Evolutionary conservation across 192 early-diverging fungal genomes (phyloP).

Genomic region (Funneliformis mosseae): DNA sequence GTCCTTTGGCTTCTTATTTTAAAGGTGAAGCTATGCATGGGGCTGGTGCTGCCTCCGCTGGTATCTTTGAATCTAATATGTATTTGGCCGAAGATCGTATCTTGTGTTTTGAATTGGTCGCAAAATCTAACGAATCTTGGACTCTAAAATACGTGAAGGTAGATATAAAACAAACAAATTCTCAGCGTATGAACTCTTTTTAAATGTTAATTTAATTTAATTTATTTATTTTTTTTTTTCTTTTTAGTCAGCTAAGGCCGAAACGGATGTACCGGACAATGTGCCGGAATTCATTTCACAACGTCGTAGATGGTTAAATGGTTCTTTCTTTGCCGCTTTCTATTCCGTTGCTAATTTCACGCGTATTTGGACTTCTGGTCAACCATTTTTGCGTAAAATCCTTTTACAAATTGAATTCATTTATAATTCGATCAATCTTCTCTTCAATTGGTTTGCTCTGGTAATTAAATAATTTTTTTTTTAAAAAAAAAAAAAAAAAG

Average conservation of each 20-base stretch:
- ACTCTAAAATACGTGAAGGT: conserved; percentile 86
- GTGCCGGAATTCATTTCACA: conserved; percentile 92
- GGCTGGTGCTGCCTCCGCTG: conserved; percentile 47
- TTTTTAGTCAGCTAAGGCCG: conserved; percentile 67
- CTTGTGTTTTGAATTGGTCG: conserved; percentile 91
- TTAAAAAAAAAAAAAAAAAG: conserved; percentile 27
- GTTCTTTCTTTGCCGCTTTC: conserved; percentile 87
- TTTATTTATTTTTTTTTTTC: not conserved
- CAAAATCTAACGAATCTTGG: conserved; percentile 78
- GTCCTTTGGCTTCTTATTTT: conserved; percentile 84
- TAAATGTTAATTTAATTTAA: not conserved
- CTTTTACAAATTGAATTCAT: conserved; percentile 72
- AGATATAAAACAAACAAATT: not conserved
- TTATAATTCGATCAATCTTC: conserved; percentile 77
- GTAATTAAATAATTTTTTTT: conserved; percentile 24
- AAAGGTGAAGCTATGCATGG: conserved; percentile 85
- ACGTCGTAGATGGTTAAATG: conserved; percentile 91
- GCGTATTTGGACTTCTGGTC: conserved; percentile 71
- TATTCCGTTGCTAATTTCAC: conserved; percentile 76
- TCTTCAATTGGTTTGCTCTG: conserved; percentile 88
- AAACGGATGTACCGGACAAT: conserved; percentile 92
- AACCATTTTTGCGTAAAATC: conserved; percentile 66
- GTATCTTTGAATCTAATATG: conserved; percentile 90
- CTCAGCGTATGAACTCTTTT: not conserved
- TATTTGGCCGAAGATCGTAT: conserved; percentile 93